Base-by-base conservation (phyloP, 2,329 filamentous ascomycete genomes). In the Emmonsia crescens region DNA sequence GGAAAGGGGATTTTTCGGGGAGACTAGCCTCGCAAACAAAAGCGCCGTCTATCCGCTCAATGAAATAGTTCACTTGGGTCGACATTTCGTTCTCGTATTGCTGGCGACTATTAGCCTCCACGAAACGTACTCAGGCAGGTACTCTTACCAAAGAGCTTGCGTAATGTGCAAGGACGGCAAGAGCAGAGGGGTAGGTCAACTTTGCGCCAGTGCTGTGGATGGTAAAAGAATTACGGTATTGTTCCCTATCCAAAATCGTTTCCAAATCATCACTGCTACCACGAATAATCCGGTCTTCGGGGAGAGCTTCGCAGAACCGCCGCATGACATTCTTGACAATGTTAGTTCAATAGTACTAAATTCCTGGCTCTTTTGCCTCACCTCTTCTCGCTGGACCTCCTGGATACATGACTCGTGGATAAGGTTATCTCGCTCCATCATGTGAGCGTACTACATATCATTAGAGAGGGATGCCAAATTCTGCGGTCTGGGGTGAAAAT, bases 1-100 rank as follows among this genome's bases (percentile, higher is more conserved):
- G 82, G 42, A 96, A 77, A 0, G 90, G 91, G 0, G 91, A 89
- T 27, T 80, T 81, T 14, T 86, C 83, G 0, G 94, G 93, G 29
- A 99, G 77, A 12, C 90, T 80, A 0, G 96, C 85, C 68, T 96
- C 90, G 65, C 89, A 91, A 49, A 87, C 73, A 68, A 87, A 96
- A 29, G 83, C 82, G 14, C 80, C 79, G 10, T 81, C 81, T 3
- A 79, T 72, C 0, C 77, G 71, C 2, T 79, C 79, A 1, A 92
- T 77, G 5, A 88, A 77, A 68, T 91, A 96, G 0, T 72, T 78
- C 8, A 81, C 79, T 61, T 80, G 77, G 12, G 77, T 69, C 14
- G 73, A 70, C 24, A 73, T 72, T 6, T 84, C 80, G 42, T 76
- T 76, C 60, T 82, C 78, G 59, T 76, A 76, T 70, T 75, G 75